A percentile compares a stretch with the other conserved stretches of the same genome.
Conservation (phyloP, 1,284 basidiomycete genomes). For the Heliocybe sulcata region DNA sequence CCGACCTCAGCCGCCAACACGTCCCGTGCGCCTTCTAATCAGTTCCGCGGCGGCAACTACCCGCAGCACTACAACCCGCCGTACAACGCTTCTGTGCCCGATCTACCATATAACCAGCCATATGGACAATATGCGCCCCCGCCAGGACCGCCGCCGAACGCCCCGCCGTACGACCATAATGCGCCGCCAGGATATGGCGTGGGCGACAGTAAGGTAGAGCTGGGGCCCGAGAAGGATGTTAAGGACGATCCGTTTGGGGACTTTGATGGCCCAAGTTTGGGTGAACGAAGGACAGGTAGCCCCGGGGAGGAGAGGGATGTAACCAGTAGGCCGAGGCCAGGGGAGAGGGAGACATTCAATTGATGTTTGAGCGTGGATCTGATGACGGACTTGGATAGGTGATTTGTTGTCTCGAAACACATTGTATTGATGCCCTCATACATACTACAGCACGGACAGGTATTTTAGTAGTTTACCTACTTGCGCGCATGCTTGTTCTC, state of each 20-base stretch:
- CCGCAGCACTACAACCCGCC: conserved; percentile 34
- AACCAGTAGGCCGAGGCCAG: background rate
- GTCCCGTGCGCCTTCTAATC: conserved; percentile 22
- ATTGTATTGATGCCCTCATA: background rate
- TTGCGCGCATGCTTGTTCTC: background rate
- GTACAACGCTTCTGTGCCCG: conserved; percentile 16
- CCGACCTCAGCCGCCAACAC: conserved; percentile 37
- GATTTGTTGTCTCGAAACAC: background rate
- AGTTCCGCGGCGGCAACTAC: conserved; percentile 16
- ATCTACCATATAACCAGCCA: conserved; percentile 21
- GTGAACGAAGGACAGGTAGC: background rate
- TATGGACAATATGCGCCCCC: conserved; percentile 29
- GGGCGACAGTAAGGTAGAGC: conserved; percentile 17
- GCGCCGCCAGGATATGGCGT: conserved; percentile 29
- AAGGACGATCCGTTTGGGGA: conserved; percentile 42
- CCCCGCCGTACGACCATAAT: conserved; percentile 11
- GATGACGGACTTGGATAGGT: too few species aligned
- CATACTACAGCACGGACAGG: background rate
- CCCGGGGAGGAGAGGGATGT: conserved; percentile 2
- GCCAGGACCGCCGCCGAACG: conserved; percentile 34
- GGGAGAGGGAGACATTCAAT: conserved; percentile 1
- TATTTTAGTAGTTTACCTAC: background rate
- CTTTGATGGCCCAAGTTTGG: conserved; percentile 21
- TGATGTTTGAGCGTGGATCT: background rate
- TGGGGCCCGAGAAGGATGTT: conserved; percentile 19